Evolutionary conservation across 768 basidiomycete species (phyloP).

Genomic region (Suillus paluster): DNA sequence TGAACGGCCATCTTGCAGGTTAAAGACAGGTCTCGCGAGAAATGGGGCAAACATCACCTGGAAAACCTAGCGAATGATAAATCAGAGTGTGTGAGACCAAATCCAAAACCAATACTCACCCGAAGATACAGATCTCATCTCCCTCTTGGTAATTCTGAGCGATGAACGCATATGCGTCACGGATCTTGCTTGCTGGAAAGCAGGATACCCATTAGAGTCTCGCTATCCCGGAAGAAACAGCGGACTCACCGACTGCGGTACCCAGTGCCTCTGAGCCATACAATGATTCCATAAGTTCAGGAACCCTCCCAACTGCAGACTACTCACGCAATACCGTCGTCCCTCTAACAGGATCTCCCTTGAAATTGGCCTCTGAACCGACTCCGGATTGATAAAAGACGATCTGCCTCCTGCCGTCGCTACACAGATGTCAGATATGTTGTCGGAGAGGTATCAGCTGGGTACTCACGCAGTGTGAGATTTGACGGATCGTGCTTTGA

Average conservation of each 20-base stretch:
- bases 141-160: slow-evolving; percentile 25
- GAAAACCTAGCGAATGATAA: slow-evolving; percentile 6
- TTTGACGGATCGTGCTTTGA: slow-evolving; percentile 10
- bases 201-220: not conserved
- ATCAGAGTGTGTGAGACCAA: not conserved
- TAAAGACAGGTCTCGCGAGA: not conserved
- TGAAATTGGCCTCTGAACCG: slow-evolving; percentile 23
- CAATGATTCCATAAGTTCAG: not conserved
- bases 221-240: not conserved
- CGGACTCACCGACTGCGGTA: slow-evolving; percentile 8
- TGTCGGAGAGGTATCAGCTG: not conserved
- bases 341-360: slow-evolving; percentile 15
- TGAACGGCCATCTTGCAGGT: not conserved
- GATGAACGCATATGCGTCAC: slow-evolving; percentile 30
- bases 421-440: not conserved
- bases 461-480: not conserved
- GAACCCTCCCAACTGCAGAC: not conserved
- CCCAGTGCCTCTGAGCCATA: slow-evolving; percentile 13
- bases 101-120: slow-evolving; percentile 4
- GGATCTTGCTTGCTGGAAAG: slow-evolving; percentile 25
- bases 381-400: slow-evolving; percentile 32
- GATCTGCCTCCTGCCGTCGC: slow-evolving; percentile 13
- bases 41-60: not conserved
- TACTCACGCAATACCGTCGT: slow-evolving; percentile 8
- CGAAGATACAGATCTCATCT: slow-evolving; percentile 22